phyloP scores from a whole-genome alignment of 345 rosid genomes.

The Sisymbrium irio region DNA sequence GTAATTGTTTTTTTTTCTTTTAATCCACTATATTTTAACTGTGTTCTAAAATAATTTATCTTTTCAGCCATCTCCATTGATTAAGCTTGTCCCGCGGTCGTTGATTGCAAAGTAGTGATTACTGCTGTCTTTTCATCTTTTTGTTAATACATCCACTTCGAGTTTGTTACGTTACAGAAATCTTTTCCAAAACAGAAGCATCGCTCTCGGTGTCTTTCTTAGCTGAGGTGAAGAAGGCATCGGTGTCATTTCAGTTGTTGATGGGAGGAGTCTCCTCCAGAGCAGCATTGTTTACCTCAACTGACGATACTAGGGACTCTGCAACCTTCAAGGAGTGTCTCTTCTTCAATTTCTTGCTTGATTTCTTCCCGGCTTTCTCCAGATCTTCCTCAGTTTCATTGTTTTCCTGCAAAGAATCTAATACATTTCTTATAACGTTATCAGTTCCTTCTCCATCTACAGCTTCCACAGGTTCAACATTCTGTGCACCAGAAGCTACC shows the following conservation, averaged over 20 bases:
- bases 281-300: conserved; percentile 32
- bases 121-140: no score
- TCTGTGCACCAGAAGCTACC: no score
- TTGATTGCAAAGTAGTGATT: no score
- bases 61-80: no score
- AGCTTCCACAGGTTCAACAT: conserved; percentile 13
- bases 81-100: no score
- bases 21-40: no score
- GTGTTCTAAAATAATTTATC: no score
- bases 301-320: conserved; percentile 16
- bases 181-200: conserved; percentile 5
- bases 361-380: conserved; percentile 33
- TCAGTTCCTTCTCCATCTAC: conserved; percentile 39
- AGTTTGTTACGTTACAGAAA: no score
- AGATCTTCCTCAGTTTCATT: conserved; percentile 24
- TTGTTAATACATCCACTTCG: no score
- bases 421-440: conserved; percentile 44
- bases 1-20: no score
- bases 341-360: conserved; percentile 48
- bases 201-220: conserved; percentile 22
- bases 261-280: conserved; percentile 19
- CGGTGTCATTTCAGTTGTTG: conserved; percentile 23
- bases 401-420: conserved; percentile 45
- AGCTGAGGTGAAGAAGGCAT: conserved; percentile 19
- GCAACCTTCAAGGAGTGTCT: conserved; percentile 29